Conservation (phyloP, 345 rosid genomes). For the Cardamine resedifolia region DNA sequence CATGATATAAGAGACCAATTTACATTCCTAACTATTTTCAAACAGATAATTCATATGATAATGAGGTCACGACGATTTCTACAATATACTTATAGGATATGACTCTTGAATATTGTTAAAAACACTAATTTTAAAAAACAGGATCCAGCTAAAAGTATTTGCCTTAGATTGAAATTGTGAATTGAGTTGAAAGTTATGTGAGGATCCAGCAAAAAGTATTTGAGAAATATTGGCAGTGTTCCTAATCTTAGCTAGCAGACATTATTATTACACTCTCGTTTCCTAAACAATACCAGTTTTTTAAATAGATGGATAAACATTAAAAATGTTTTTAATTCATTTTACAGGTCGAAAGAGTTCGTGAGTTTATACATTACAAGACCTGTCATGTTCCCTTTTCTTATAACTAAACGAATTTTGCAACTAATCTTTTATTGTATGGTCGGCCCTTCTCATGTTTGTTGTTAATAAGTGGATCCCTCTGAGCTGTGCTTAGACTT, state of each 20-base stretch:
- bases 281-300: neutral
- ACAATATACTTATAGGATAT: neutral
- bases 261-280: slow-evolving; percentile 14
- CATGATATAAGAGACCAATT: neutral
- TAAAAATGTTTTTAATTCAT: neutral
- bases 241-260: slow-evolving; percentile 19
- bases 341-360: slow-evolving; percentile 39
- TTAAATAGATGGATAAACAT: neutral
- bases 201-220: slow-evolving; percentile 21
- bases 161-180: slow-evolving; percentile 1
- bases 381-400: slow-evolving; percentile 26
- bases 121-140: too few species aligned
- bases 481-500: slow-evolving; percentile 38
- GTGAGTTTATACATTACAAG: slow-evolving; percentile 27
- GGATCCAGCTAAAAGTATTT: slow-evolving; percentile 25
- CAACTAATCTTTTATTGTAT: slow-evolving; percentile 14
- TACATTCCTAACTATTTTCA: neutral
- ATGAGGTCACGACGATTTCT: neutral
- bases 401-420: slow-evolving; percentile 3
- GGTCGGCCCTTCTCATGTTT: slow-evolving; percentile 34
- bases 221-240: slow-evolving; percentile 8
- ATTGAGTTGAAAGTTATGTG: slow-evolving; percentile 19
- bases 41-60: neutral
- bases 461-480: slow-evolving; percentile 19
- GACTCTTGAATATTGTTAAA: too few species aligned